Conservation (phyloP, 129 eudicot genomes). For the Rutidosis leptorrhynchoides region DNA sequence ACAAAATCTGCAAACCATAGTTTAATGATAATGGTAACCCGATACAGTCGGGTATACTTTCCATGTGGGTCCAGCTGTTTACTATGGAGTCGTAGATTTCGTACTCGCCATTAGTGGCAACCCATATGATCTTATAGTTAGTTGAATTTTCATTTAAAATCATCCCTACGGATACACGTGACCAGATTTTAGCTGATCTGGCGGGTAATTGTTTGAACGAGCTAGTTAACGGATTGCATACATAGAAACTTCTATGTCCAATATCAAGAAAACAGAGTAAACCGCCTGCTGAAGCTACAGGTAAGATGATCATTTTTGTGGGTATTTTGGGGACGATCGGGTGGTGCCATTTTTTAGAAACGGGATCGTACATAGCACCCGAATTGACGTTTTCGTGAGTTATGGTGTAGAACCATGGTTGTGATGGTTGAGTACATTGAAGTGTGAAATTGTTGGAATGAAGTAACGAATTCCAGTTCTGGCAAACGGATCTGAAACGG, state of each 20-base stretch:
- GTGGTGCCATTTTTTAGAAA: conserved; percentile 71
- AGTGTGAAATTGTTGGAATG: conserved; percentile 56
- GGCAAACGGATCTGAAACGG: conserved; percentile 78
- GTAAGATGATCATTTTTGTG: conserved; percentile 53
- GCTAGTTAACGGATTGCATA: conserved; percentile 74
- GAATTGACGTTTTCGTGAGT: conserved; percentile 54
- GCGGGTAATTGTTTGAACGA: conserved; percentile 75
- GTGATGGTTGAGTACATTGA: conserved; percentile 53
- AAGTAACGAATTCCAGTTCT: conserved; percentile 71
- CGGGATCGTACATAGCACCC: conserved; percentile 76
- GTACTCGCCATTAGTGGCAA: conserved; percentile 67
- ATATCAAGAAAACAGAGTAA: conserved; percentile 75
- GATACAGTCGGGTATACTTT: conserved; percentile 52
- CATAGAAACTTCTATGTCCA: conserved; percentile 61
- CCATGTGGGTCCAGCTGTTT: conserved; percentile 54
- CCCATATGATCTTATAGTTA: conserved; percentile 63
- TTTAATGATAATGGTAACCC: conserved; percentile 61
- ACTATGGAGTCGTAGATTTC: conserved; percentile 65
- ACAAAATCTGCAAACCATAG: conserved; percentile 54
- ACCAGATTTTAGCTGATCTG: conserved; percentile 66
- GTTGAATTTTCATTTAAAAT: conserved; percentile 32
- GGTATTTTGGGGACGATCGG: conserved; percentile 59
- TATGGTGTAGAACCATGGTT: conserved; percentile 79
- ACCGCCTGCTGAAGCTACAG: conserved; percentile 91
- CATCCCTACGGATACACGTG: conserved; percentile 82